Evolutionary conservation across 2,329 filamentous ascomycete genomes (phyloP).

Genomic region (Mariannaea elegans): DNA sequence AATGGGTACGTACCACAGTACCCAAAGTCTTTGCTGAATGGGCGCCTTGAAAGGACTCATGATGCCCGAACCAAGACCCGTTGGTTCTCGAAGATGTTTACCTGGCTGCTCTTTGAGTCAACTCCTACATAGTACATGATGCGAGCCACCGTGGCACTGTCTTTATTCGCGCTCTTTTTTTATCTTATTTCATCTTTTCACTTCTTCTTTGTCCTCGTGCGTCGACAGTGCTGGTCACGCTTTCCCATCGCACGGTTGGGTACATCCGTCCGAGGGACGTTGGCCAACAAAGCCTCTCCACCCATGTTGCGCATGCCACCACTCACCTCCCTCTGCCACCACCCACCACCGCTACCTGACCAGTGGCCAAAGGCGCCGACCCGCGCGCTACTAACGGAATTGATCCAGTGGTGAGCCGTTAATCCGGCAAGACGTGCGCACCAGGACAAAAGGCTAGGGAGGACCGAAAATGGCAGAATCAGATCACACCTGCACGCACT

Average conservation of each 20-base stretch:
- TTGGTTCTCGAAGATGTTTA: neutral
- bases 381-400: constrained; percentile 34
- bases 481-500: constrained; percentile 23
- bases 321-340: constrained; percentile 26
- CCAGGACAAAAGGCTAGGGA: neutral
- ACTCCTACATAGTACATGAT: constrained; percentile 17
- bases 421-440: constrained; percentile 16
- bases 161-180: constrained; percentile 7
- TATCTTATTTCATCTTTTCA: neutral
- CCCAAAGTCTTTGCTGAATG: too few species aligned
- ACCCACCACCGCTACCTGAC: constrained; percentile 21
- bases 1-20: neutral
- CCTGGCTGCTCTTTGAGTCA: neutral
- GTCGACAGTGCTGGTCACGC: neutral
- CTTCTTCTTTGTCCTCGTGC: neutral
- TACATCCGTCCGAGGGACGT: neutral
- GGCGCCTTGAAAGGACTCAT: too few species aligned
- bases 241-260: neutral
- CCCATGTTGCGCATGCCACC: constrained; percentile 13
- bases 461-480: constrained; percentile 3
- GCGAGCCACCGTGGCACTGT: constrained; percentile 22
- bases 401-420: constrained; percentile 17
- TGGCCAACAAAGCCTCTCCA: constrained; percentile 15
- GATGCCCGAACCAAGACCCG: neutral
- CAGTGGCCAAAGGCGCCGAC: constrained; percentile 20